Percentiles rank a stretch among this genome's conserved stretches.
phyloP scores from a whole-genome alignment of 768 basidiomycete species.

The Boletus sensibilis region DNA sequence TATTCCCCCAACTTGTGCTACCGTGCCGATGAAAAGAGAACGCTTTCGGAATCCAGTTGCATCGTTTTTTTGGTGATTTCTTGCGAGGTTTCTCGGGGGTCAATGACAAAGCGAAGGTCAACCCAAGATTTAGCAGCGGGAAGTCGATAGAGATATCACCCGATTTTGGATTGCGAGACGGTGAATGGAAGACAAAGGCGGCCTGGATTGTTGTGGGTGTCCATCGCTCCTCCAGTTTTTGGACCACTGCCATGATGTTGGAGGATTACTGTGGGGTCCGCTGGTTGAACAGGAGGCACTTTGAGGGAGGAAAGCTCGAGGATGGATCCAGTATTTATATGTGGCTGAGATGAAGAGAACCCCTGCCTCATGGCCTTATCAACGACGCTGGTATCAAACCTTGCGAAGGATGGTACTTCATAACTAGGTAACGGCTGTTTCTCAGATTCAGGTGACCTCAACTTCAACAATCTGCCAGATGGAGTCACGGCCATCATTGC shows the following conservation, averaged over 20 bases:
- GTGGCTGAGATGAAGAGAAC: neutral
- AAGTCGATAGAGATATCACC: constrained; percentile 2
- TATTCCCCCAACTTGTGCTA: constrained; percentile 8
- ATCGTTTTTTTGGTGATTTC: no score
- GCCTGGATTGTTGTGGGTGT: constrained; percentile 10
- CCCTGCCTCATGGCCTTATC: constrained; percentile 1
- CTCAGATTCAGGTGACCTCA: neutral
- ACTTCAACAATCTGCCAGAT: neutral
- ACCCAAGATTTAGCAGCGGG: constrained; percentile 12
- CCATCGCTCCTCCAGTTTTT: constrained; percentile 17
- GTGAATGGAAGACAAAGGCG: neutral
- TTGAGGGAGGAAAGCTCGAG: neutral
- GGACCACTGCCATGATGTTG: neutral
- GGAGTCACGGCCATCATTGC: constrained; percentile 22
- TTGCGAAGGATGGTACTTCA: no score
- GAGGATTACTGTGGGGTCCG: neutral
- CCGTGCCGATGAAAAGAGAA: constrained; percentile 11
- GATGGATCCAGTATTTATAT: neutral
- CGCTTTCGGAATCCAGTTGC: neutral
- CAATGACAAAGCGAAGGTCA: constrained; percentile 18
- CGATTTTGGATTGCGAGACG: neutral
- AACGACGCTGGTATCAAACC: neutral
- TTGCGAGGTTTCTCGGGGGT: neutral
- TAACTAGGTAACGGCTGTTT: no score
- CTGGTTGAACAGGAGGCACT: no score